Conservation (phyloP, 2,329 filamentous ascomycete genomes). For the Botrytis deweyae region DNA sequence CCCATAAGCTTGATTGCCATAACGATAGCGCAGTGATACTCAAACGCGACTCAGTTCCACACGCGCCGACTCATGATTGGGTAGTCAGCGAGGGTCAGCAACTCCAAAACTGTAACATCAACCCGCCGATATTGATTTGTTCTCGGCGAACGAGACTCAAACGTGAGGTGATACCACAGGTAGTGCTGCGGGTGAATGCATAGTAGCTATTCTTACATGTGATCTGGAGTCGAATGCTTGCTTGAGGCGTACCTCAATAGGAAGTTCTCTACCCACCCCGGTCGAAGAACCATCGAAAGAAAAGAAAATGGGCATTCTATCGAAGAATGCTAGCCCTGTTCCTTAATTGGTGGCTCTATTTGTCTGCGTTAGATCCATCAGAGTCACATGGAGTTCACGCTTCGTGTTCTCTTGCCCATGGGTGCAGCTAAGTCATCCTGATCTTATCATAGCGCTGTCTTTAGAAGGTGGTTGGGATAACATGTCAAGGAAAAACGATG, state of each 20-base stretch:
- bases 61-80: background rate
- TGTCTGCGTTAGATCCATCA: too few species aligned
- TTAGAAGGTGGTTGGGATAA: rapidly evolving
- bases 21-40: background rate
- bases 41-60: background rate
- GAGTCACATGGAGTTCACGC: too few species aligned
- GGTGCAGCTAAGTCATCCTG: too few species aligned
- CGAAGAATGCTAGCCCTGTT: too few species aligned
- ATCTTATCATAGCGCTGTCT: too few species aligned
- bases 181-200: background rate
- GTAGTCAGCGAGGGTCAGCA: background rate
- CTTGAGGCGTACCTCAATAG: too few species aligned
- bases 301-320: too few species aligned
- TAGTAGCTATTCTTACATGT: background rate
- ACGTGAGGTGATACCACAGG: background rate
- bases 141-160: background rate
- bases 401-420: too few species aligned
- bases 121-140: background rate
- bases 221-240: background rate
- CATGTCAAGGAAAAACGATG: too few species aligned
- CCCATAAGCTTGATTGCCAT: background rate
- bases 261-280: background rate
- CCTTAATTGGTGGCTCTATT: too few species aligned
- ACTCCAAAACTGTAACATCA: background rate
- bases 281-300: too few species aligned